Base-by-base conservation (phyloP, 2,329 filamentous ascomycete genomes). In the Pseudohalonectria lignicola region DNA sequence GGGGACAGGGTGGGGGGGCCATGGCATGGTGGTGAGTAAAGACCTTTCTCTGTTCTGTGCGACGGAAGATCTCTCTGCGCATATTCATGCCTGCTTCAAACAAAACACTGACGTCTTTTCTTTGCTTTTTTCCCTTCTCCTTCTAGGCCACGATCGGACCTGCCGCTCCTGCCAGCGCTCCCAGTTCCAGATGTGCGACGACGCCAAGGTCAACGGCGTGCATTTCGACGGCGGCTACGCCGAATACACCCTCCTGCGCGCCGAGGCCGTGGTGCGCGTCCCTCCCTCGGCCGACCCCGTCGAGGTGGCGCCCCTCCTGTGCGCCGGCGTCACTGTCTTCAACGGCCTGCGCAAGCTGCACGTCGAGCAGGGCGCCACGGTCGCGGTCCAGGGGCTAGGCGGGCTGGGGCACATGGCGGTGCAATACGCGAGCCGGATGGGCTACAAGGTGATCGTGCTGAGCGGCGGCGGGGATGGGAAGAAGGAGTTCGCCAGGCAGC, bases 401-500 rank as follows among this genome's bases (percentile, higher is more conserved):
- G 85, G 84, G 2, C 67, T 88, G 0, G 84, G 84, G 2, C 84
- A 90, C 55, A 56, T 90, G 21, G 84, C 82, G 0, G 76, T 88
- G 21, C 82, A 87, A 53, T 88, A 80, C 53, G 82, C 82, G 4
- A 65, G 65, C 36, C 77, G 78, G 57, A 86, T 87, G 82, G 84
- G 84, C 4, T 87, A 81, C 57, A 69, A 74, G 41, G 75, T 84
- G 5, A 75, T 76, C 2, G 84, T 80, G 0, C 67, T 88, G 36
- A 49, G 45, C 18, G 80, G 75, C 20, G 81, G 75, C 0, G 75
- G 76, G 8, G 69, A 75, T 42, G 67, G 64, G 47, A 90, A 90
- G 66, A 71, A 70, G 43, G 69, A 76, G 0, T 83, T 87, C 49
- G 81, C 82, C 0, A 54, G 60, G n/a, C 53, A 68, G 48, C 62